Conservation (phyloP, 2,329 filamentous ascomycete species). For the Claviceps lovelessii region DNA sequence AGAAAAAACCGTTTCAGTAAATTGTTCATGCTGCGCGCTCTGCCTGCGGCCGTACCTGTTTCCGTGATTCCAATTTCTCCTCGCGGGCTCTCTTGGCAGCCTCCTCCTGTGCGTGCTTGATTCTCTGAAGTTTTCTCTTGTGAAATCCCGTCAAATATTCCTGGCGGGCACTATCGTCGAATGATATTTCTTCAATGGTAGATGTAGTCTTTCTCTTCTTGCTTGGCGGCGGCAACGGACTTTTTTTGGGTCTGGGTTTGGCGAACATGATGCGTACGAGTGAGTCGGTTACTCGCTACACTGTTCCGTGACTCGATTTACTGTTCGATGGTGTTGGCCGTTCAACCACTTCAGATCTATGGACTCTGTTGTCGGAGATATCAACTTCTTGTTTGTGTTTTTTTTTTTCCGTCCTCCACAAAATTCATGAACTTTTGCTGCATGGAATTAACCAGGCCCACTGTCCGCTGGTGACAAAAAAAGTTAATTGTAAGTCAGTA, state of each 20-base stretch:
- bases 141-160: slow-evolving; percentile 94
- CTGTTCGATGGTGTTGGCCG: neutral
- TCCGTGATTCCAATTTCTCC: slow-evolving; percentile 59
- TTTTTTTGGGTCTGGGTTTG: slow-evolving; percentile 44
- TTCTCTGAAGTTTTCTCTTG: slow-evolving; percentile 79
- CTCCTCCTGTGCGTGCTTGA: slow-evolving; percentile 71
- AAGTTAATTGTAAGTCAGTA: neutral
- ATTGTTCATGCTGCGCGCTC: neutral
- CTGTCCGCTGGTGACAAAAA: neutral
- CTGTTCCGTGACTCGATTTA: neutral
- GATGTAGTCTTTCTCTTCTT: slow-evolving; percentile 52
- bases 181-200: slow-evolving; percentile 65
- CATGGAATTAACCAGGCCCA: neutral
- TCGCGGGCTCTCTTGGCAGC: slow-evolving; percentile 63
- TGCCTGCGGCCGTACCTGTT: slow-evolving; percentile 47
- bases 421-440: neutral
- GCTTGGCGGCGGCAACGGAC: slow-evolving; percentile 39
- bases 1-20: neutral
- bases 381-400: neutral
- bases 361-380: neutral
- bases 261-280: slow-evolving; percentile 30
- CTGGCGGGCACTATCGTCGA: slow-evolving; percentile 63
- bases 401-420: neutral
- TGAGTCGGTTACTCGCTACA: neutral
- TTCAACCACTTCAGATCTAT: neutral